phyloP scores from a whole-genome alignment of 306 rosid species.

The Parietaria judaica region DNA sequence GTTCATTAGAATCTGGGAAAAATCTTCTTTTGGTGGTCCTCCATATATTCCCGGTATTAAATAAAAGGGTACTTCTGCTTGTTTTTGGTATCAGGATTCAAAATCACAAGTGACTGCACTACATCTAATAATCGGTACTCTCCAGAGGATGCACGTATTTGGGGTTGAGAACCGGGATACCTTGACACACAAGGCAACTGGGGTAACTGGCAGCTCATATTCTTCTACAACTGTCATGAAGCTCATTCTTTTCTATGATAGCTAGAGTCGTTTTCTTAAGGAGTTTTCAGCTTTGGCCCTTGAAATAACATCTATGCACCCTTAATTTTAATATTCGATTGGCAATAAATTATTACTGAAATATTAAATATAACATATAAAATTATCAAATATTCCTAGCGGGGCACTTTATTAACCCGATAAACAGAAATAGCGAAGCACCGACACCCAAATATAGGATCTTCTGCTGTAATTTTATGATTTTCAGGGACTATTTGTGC shows the following conservation, averaged over 20 bases:
- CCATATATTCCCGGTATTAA: not conserved
- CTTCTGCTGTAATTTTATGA: not conserved
- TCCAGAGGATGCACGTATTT: constrained; percentile 96
- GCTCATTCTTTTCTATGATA: not conserved
- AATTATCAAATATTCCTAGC: no score
- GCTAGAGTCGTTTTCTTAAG: not conserved
- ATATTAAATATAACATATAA: no score
- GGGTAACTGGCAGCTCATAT: constrained; percentile 51
- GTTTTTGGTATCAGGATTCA: constrained; percentile 57
- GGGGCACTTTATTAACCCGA: no score
- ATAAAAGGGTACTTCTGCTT: not conserved
- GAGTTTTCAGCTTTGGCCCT: no score
- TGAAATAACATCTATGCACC: no score
- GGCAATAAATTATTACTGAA: no score
- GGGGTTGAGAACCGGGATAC: constrained; percentile 99
- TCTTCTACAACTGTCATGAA: constrained; percentile 4
- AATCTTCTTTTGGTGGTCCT: not conserved
- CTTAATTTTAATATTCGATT: no score
- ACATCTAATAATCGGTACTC: constrained; percentile 94
- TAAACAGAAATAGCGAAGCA: no score
- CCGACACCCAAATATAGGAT: no score
- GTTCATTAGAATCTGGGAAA: constrained; percentile 18
- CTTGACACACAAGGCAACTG: constrained; percentile 98
- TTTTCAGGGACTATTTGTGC: not conserved
- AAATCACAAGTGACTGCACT: constrained; percentile 91